Percentiles rank a stretch among this genome's conserved stretches.
Evolutionary conservation across 176 grass and related monocot species (phyloP).

Genomic region (Bonia amplexicaulis): DNA sequence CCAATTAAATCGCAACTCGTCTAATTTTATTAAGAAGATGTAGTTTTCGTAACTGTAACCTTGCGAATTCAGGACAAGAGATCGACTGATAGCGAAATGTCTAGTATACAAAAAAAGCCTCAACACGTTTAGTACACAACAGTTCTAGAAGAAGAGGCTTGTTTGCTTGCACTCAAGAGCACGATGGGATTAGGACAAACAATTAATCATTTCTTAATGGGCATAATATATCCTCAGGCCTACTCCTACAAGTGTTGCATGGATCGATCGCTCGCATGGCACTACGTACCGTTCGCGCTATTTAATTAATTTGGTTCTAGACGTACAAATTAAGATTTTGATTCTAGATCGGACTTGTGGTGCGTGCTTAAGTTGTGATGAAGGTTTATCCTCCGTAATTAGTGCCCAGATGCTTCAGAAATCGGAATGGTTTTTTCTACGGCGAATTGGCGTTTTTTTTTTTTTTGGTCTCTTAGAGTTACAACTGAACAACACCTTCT

Average conservation of each 20-base stretch:
- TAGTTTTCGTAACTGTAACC: neutral
- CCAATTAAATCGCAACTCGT: neutral
- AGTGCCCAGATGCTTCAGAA: no score
- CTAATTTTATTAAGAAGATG: neutral
- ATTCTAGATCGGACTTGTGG: no score
- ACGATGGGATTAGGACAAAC: neutral
- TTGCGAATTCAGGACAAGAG: neutral
- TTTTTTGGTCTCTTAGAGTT: no score
- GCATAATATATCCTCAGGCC: neutral
- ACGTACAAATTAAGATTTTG: no score
- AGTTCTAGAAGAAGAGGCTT: neutral
- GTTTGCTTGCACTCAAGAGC: conserved; percentile 22
- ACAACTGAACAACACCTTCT: no score
- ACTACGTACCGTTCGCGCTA: no score
- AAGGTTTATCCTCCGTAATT: no score
- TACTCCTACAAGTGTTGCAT: neutral
- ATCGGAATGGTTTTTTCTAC: no score
- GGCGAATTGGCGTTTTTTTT: no score
- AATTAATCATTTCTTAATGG: neutral
- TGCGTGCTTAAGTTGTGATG: no score
- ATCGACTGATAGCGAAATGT: neutral
- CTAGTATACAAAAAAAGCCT: neutral
- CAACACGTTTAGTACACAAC: neutral
- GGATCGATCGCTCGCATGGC: no score
- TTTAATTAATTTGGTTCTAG: no score